Conservation (phyloP, 2,329 filamentous ascomycete genomes). For the Alternaria consortialis region DNA sequence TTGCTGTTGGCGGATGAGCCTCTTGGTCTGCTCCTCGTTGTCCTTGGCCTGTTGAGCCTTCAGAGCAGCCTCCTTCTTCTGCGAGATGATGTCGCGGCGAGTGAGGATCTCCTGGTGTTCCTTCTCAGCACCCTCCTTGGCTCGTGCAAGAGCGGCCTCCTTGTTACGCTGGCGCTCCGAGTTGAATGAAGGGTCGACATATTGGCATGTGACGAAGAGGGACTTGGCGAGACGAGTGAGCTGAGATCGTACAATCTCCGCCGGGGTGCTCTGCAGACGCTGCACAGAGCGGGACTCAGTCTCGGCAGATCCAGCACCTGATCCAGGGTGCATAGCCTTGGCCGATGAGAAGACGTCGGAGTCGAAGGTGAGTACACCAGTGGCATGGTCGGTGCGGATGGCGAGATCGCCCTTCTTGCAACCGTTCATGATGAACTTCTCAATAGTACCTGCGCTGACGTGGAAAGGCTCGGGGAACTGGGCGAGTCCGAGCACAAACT, state of each 20-base stretch:
- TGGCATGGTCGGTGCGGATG: conserved; percentile 94
- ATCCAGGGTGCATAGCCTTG: conserved; percentile 88
- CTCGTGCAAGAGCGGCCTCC: conserved; percentile 79
- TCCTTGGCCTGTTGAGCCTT: conserved; percentile 88
- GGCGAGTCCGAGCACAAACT: conserved; percentile 91
- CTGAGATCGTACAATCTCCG: conserved; percentile 96
- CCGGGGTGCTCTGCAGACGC: conserved; percentile 94
- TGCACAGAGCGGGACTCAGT: conserved; percentile 85
- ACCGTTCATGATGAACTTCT: conserved; percentile 99
- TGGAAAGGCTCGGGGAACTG: conserved; percentile 97
- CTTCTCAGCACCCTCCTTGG: conserved; percentile 86
- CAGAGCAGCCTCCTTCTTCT: conserved; percentile 95
- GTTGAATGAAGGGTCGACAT: conserved; percentile 90
- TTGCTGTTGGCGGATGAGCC: conserved; percentile 85
- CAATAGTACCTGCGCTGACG: conserved; percentile 87
- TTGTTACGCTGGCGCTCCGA: conserved; percentile 81
- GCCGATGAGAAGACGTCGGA: conserved; percentile 97
- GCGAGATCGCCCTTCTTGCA: conserved; percentile 99
- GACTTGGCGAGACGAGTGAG: conserved; percentile 90
- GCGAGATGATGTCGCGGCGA: conserved; percentile 90
- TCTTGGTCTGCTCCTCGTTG: conserved; percentile 89
- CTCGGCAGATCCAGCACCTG: conserved; percentile 86
- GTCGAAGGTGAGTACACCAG: conserved; percentile 94
- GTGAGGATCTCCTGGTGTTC: conserved; percentile 87
- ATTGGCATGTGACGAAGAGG: conserved; percentile 92